phyloP scores from a whole-genome alignment of 352 stramenopile species.

The Phytophthora sansomeana region DNA sequence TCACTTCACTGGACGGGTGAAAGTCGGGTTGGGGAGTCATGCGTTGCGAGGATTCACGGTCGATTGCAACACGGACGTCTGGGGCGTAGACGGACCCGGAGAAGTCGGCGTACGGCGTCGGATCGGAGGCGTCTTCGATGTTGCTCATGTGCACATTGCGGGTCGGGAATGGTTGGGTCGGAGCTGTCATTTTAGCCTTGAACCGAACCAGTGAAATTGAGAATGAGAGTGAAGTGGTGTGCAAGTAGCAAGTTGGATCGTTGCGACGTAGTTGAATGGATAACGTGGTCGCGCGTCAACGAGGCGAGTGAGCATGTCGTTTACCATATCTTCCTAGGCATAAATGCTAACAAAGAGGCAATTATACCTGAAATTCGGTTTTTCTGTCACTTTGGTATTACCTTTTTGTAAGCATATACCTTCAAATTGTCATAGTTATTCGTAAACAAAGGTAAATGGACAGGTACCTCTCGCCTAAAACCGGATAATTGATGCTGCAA shows the following conservation, averaged over 20 bases:
- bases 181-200: conserved; percentile 21
- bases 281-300: conserved; percentile 6
- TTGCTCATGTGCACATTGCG: conserved; percentile 20
- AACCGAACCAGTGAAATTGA: conserved; percentile 7
- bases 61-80: conserved; percentile 18
- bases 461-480: too few species aligned
- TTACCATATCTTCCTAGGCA: not conserved
- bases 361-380: not conserved
- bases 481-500: not conserved
- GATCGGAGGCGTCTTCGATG: conserved; percentile 15
- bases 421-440: not conserved
- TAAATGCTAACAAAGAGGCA: not conserved
- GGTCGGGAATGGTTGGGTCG: too few species aligned
- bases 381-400: not conserved
- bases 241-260: not conserved
- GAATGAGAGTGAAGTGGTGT: conserved; percentile 4
- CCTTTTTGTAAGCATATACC: not conserved
- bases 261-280: not conserved
- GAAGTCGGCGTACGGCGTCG: conserved; percentile 23
- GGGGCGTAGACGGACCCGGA: conserved; percentile 11
- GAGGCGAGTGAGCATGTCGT: not conserved
- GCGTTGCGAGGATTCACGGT: conserved; percentile 13
- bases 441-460: not conserved
- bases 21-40: conserved; percentile 12
- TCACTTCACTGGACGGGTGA: conserved; percentile 4